Evolutionary conservation across 2,329 filamentous ascomycete species (phyloP), one percentile per base, ranked within the genome.

Genomic region (Zasmidium cellare): DNA sequence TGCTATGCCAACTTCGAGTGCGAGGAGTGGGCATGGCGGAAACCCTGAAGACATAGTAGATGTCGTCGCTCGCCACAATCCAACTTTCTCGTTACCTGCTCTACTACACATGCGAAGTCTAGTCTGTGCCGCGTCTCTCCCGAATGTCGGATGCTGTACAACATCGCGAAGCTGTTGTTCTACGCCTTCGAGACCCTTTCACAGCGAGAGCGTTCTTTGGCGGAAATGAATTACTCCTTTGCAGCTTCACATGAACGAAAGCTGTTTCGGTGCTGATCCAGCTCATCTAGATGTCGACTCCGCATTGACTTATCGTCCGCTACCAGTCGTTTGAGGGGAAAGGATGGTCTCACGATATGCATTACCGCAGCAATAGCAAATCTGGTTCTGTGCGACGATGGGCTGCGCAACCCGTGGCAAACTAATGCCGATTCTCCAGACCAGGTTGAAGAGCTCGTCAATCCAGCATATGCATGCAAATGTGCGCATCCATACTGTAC

Each of bases 1-100:
- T 92, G 88, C 72, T 93, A 91, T 69, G 84, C 90, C 22, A 92
- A 90, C 69, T 92, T 90, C 69, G 87, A 90, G 71, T 84, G 86
- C 66, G 75, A 65, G 12, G 58, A 52, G 16, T 71, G 67, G 69
- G 63, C 55, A 19, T 71, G 64, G 66, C 57, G 61, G 55, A n/a
- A 47, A 52, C 35, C 35, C 35, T 41, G 46, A 49, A 28, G 20
- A 23, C 9, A 11, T 22, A 23, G 5, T 11, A 28, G 3, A 9
- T 18, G 35, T 9, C 16, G 11, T n/a, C n/a, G 35, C 35, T 41
- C 16, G 7, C 35, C 35, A 41, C 35, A 41, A 41, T 18, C n/a
- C 7, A 41, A 14, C 6, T n/a, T 41, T 18, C 7, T 18, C 35
- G n/a, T 9, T 41, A 3, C 35, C 35, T 41, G 7, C 35, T n/a